A percentile compares a stretch with the other conserved stretches of the same genome.
Evolutionary conservation across 2,329 filamentous ascomycete species (phyloP).

Genomic region (Drechslerella dactyloides): DNA sequence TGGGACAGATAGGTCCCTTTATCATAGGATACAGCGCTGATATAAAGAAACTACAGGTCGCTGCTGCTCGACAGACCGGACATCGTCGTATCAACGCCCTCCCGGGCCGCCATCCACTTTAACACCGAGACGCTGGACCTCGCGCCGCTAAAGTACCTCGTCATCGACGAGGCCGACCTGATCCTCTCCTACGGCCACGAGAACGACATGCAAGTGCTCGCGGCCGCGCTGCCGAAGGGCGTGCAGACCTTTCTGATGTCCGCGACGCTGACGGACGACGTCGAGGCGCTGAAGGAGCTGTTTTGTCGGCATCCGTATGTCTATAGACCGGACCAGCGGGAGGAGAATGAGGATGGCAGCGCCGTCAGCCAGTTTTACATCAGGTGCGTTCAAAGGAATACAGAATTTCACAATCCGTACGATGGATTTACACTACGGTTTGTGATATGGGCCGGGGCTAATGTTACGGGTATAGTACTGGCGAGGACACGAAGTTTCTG

Average conservation of each 20-base stretch:
- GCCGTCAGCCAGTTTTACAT: constrained; percentile 86
- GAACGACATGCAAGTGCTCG: constrained; percentile 81
- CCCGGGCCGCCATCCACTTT: constrained; percentile 79
- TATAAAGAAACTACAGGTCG: constrained; percentile 62
- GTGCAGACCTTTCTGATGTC: constrained; percentile 93
- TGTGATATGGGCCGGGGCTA: constrained; percentile 35
- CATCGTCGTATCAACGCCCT: constrained; percentile 87
- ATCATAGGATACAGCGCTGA: neutral
- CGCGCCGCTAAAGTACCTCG: constrained; percentile 74
- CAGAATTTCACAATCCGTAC: no score
- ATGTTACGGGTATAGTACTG: constrained; percentile 66
- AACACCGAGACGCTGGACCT: constrained; percentile 61
- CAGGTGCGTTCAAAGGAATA: no score
- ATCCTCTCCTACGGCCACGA: constrained; percentile 94
- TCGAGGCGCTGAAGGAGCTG: constrained; percentile 81
- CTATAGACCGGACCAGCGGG: constrained; percentile 69
- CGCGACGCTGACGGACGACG: constrained; percentile 85
- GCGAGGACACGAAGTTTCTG: constrained; percentile 97
- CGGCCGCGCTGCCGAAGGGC: constrained; percentile 78
- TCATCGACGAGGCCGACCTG: constrained; percentile 93
- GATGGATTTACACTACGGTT: neutral
- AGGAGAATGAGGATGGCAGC: constrained; percentile 76
- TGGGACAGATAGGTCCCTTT: neutral
- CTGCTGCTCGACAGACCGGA: constrained; percentile 86
- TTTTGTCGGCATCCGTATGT: constrained; percentile 83